phyloP scores from a whole-genome alignment of 1,284 basidiomycete genomes.

The Bjerkandera adusta region DNA sequence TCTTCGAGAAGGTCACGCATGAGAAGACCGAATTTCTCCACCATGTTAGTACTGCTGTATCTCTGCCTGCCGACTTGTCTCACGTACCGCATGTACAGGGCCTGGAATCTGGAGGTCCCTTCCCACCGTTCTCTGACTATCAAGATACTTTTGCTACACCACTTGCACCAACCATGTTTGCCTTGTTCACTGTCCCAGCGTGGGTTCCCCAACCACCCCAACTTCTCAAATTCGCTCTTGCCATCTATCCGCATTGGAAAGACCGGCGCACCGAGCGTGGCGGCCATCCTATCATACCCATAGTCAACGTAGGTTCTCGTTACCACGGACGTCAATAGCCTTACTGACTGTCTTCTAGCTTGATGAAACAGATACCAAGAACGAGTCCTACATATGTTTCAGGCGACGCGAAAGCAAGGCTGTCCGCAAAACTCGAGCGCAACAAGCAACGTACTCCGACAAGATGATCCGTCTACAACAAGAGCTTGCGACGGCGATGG shows the following conservation, averaged over 20 bases:
- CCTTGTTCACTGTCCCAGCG: conserved; percentile 24
- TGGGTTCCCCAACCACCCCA: conserved; percentile 26
- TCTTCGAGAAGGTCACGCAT: conserved; percentile 91
- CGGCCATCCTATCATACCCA: conserved; percentile 32
- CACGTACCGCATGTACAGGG: conserved; percentile 36
- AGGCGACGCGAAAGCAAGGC: conserved; percentile 93
- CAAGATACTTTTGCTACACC: conserved; percentile 27
- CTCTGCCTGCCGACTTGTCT: not conserved
- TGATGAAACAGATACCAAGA: conserved; percentile 88
- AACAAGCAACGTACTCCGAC: conserved; percentile 86
- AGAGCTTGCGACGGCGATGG: conserved; percentile 73
- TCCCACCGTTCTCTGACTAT: conserved; percentile 74
- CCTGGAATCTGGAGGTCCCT: conserved; percentile 60
- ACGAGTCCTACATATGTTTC: conserved; percentile 98
- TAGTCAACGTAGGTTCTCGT: conserved; percentile 28
- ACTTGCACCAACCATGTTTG: conserved; percentile 27
- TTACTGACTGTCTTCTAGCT: conserved; percentile 58
- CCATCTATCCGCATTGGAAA: conserved; percentile 31
- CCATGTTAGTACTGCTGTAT: conserved; percentile 54
- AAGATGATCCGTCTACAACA: conserved; percentile 79
- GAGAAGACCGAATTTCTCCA: conserved; percentile 92
- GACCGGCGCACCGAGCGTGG: conserved; percentile 30
- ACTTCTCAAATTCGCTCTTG: conserved; percentile 25
- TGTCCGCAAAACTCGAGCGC: conserved; percentile 90
- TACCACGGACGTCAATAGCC: not conserved